Evolutionary conservation across 139 green algal species (phyloP).

Genomic region (Coelastrella sp.): DNA sequence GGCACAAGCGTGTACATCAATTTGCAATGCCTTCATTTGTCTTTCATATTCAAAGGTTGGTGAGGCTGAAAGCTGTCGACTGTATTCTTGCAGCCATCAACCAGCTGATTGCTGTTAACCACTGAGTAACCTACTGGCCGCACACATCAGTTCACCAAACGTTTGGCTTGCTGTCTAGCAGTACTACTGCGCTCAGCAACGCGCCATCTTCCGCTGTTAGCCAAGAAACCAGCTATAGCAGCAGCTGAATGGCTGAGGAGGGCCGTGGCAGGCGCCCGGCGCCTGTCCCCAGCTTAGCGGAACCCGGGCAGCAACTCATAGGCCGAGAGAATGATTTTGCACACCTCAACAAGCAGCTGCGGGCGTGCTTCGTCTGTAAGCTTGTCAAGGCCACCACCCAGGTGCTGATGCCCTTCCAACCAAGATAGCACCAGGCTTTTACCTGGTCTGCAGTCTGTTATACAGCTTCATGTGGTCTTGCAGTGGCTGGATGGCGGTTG

Average conservation of each 20-base stretch:
- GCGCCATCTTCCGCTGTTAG: neutral
- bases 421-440: too few species aligned
- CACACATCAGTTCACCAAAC: too few species aligned
- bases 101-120: too few species aligned
- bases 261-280: conserved; percentile 6
- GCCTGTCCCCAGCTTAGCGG: conserved; percentile 32
- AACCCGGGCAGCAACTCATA: neutral
- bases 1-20: too few species aligned
- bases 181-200: neutral
- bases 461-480: neutral
- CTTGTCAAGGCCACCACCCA: conserved; percentile 64
- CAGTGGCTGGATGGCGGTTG: conserved; percentile 76
- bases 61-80: too few species aligned
- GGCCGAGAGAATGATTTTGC: conserved; percentile 57
- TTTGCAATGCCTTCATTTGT: too few species aligned
- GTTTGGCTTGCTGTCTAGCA: neutral
- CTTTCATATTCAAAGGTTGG: too few species aligned
- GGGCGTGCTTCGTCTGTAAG: conserved; percentile 65
- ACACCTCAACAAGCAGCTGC: conserved; percentile 66
- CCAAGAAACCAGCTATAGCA: neutral
- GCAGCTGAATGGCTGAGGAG: neutral
- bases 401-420: conserved; percentile 37
- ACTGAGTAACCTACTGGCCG: too few species aligned
- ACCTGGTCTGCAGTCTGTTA: neutral
- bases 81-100: too few species aligned